A percentile compares a stretch with the other conserved stretches of the same genome.
Conservation (phyloP, 2,329 filamentous ascomycete species). For the Aspergillus awamori region DNA sequence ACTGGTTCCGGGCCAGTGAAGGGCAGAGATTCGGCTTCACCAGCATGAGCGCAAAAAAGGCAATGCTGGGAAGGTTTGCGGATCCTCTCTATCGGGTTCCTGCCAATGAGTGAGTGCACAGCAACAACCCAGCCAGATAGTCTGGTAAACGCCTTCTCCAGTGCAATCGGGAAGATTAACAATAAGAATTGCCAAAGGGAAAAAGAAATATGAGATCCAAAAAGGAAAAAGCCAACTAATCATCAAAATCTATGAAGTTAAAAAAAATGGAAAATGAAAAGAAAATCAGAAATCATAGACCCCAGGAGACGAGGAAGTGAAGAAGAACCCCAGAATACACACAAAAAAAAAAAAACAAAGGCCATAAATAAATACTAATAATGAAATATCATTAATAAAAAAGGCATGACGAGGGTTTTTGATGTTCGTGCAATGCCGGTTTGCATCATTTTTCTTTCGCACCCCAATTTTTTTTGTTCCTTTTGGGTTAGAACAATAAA, state of each 20-base stretch:
- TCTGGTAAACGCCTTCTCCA: not conserved
- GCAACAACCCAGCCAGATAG: conserved; percentile 14
- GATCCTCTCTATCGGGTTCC: conserved; percentile 19
- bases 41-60: conserved; percentile 28
- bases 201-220: not conserved
- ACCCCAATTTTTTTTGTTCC: conserved; percentile 7
- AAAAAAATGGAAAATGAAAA: not conserved
- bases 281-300: not conserved
- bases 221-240: not conserved
- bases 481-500: conserved; percentile 4
- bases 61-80: conserved; percentile 25
- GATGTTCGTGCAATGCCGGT: conserved; percentile 5
- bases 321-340: not conserved
- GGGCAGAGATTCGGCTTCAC: conserved; percentile 24
- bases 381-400: conserved; percentile 8
- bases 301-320: not conserved
- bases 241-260: not conserved
- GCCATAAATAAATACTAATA: not conserved
- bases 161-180: conserved; percentile 11
- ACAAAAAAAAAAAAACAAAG: conserved; percentile 6
- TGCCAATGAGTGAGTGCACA: conserved; percentile 16
- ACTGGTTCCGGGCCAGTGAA: conserved; percentile 21
- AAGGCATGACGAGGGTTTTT: conserved; percentile 7
- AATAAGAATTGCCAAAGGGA: conserved; percentile 12
- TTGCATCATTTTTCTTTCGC: conserved; percentile 4